These are phyloP conservation scores for Allomyces macrogynus DNA, from an alignment of 192 early-diverging fungal genomes.

Conservation along the genomic window DNA sequence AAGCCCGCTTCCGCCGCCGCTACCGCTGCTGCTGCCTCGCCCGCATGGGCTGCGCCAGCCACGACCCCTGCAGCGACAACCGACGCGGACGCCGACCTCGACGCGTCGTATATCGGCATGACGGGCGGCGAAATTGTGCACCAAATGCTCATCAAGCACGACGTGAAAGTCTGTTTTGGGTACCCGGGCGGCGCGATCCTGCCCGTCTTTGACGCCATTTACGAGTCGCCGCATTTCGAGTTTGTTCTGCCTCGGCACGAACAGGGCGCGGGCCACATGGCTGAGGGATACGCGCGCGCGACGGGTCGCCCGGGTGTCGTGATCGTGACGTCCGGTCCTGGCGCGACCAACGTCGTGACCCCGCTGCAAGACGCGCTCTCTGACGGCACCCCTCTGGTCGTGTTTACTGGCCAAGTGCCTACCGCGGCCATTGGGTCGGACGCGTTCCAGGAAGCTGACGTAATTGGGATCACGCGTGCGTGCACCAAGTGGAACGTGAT, in stretches of 20 bases:
- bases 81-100: slow-evolving; percentile 24
- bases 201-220: slow-evolving; percentile 95
- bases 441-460: slow-evolving; percentile 96
- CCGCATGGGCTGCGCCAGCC: slow-evolving; percentile 5
- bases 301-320: slow-evolving; percentile 43
- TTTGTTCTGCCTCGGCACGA: slow-evolving; percentile 94
- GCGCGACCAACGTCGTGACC: slow-evolving; percentile 93
- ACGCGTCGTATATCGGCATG: slow-evolving; percentile 80
- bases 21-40: slow-evolving; percentile 6
- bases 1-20: slow-evolving; percentile 7
- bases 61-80: slow-evolving; percentile 2
- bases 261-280: slow-evolving; percentile 97
- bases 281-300: slow-evolving; percentile 86
- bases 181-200: slow-evolving; percentile 97
- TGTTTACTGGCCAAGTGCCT: slow-evolving; percentile 86
- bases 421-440: slow-evolving; percentile 80
- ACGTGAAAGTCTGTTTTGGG: slow-evolving; percentile 69
- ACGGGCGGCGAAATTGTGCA: slow-evolving; percentile 97
- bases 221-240: slow-evolving; percentile 86
- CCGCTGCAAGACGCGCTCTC: slow-evolving; percentile 92
- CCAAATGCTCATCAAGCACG: slow-evolving; percentile 92
- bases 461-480: slow-evolving; percentile 80
- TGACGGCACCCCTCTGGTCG: slow-evolving; percentile 88
- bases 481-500: slow-evolving; percentile 99
- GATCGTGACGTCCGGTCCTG: slow-evolving; percentile 81